Base-by-base conservation (phyloP, 2,329 filamentous ascomycete genomes). In the Hirsutella thompsonii region DNA sequence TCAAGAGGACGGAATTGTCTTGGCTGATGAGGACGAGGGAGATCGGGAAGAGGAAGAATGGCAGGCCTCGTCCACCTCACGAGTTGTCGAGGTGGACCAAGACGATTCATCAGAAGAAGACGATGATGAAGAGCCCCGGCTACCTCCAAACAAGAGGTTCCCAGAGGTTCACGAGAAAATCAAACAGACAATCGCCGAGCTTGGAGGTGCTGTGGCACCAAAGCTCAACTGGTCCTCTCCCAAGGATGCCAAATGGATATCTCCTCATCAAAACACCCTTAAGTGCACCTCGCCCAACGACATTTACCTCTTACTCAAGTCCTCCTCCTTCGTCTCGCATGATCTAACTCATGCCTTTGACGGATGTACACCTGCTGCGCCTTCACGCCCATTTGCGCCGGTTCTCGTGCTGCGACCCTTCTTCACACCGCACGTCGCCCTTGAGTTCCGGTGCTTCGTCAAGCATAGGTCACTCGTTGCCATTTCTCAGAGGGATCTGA, bases 201-300 rank as follows among this genome's bases (percentile, higher is more conserved):
- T 96, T 1, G 89, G 86, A 14, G 90, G 90, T 44, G 78, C 81
- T 45, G 89, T 94, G 8, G 81, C 83, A 2, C 92, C 92, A 1
- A 98, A 98, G 62, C 68, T 98, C 37, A 96, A 96, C 66, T 98
- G 92, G 92, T 95, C 89, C 5, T 81, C 88, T 4, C 92, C 92
- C 4, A 94, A 95, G 60, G 92, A 98, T 57, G 92, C 92, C 8
- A 86, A 84, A 19, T 95, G 88, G 83, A 95, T 98, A 60, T 78
- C 74, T 62, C 80, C 62, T 63, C 58, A 90, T 71, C 62, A 80
- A 52, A 98, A 98, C 61, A 93, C 85, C 37, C 83, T 95, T 64
- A 87, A 94, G 60, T 98, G 92, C 62, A 80, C 79, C 4, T 79
- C 78, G 1, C 78, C 92, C 3, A 93, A 92, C 57, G 92, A 98